These are phyloP conservation scores for Murraya paniculata DNA, from an alignment of 345 rosid genomes.

Conservation along the genomic window DNA sequence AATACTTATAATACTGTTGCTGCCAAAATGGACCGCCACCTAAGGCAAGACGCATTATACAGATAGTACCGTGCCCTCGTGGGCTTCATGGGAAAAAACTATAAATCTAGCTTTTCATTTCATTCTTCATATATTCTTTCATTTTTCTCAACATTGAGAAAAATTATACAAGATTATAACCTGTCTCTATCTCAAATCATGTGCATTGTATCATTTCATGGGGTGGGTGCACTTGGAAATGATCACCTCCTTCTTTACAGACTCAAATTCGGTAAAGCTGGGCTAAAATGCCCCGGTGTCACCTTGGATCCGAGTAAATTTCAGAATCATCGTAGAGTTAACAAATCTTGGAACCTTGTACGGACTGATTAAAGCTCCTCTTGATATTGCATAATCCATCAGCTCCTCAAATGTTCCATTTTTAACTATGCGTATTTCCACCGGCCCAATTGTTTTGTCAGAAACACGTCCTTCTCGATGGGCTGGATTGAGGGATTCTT, in stretches of 20 bases:
- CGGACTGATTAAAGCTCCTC: slow-evolving; percentile 70
- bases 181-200: too few species aligned
- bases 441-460: slow-evolving; percentile 72
- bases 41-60: too few species aligned
- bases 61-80: too few species aligned
- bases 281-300: slow-evolving; percentile 68
- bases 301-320: slow-evolving; percentile 81
- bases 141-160: too few species aligned
- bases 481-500: slow-evolving; percentile 80
- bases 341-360: slow-evolving; percentile 83
- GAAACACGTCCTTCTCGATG: slow-evolving; percentile 82
- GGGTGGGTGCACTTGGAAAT: too few species aligned
- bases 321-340: slow-evolving; percentile 75
- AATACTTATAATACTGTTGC: too few species aligned
- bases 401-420: slow-evolving; percentile 90
- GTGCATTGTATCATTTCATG: too few species aligned
- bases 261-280: slow-evolving; percentile 67
- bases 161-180: too few species aligned
- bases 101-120: too few species aligned
- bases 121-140: too few species aligned
- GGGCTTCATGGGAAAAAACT: too few species aligned
- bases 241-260: slow-evolving; percentile 45
- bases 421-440: slow-evolving; percentile 75
- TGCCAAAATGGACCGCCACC: too few species aligned
- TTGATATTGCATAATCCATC: slow-evolving; percentile 90